Conservation (phyloP, 164 flowering plant genomes). For the Dillenia suffruticosa region DNA sequence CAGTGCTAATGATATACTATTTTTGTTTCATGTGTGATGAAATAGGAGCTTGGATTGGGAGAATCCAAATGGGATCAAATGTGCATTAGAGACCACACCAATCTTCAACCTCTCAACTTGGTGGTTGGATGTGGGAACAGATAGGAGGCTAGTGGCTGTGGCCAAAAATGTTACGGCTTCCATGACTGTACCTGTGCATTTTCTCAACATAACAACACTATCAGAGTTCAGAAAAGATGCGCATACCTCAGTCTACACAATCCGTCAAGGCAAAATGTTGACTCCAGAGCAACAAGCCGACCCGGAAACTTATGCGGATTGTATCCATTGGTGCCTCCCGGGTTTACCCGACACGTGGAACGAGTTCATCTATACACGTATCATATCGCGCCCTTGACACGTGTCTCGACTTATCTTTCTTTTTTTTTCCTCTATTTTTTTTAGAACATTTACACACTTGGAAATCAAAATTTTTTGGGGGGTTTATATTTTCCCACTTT, state of each 20-base stretch:
- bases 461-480: too few relatives aligned
- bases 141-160: conserved; percentile 41
- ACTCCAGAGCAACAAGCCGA: conserved; percentile 64
- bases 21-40: too few relatives aligned
- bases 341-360: conserved; percentile 97
- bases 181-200: conserved; percentile 58
- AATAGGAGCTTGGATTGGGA: conserved; percentile 84
- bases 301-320: conserved; percentile 63
- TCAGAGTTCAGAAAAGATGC: conserved; percentile 90
- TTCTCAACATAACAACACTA: conserved; percentile 71
- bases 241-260: conserved; percentile 72
- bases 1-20: too few relatives aligned
- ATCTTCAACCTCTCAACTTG: conserved; percentile 43
- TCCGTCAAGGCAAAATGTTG: conserved; percentile 66
- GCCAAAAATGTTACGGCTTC: conserved; percentile 50
- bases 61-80: conserved; percentile 78
- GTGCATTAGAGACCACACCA: conserved; percentile 73
- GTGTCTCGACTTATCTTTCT: too few relatives aligned
- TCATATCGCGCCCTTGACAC: conserved; percentile 50
- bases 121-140: conserved; percentile 66
- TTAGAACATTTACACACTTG: too few relatives aligned
- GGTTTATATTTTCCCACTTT: too few relatives aligned
- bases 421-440: too few relatives aligned
- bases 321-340: conserved; percentile 95
- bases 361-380: conserved; percentile 69